These are phyloP conservation scores for Colletotrichum sp. DNA, from an alignment of 2,329 filamentous ascomycete species.

Conservation along the genomic window DNA sequence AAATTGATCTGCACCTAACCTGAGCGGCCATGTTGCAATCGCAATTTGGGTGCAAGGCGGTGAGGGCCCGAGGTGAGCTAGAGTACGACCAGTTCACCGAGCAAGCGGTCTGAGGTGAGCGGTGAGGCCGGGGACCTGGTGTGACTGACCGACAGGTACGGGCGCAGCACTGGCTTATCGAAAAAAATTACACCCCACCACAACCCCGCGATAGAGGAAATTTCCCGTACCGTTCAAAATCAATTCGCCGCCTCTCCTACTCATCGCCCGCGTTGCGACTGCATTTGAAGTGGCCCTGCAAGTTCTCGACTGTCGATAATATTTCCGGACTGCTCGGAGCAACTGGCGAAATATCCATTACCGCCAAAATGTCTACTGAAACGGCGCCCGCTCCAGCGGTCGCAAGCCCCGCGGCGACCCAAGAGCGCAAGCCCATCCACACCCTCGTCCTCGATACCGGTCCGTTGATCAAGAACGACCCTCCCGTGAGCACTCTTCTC, in stretches of 20 bases:
- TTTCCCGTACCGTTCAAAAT: conserved; percentile 19
- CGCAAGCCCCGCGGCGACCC: conserved; percentile 2
- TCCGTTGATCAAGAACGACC: conserved; percentile 92
- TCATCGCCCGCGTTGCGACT: background rate
- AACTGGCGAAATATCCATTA: background rate
- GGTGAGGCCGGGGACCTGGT: background rate
- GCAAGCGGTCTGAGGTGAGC: background rate
- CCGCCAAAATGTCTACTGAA: conserved; percentile 9
- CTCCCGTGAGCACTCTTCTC: conserved; percentile 81
- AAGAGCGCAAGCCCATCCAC: conserved; percentile 70
- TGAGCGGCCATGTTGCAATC: background rate
- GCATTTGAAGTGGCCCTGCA: background rate
- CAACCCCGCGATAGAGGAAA: conserved; percentile 22
- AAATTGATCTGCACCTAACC: background rate
- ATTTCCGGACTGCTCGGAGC: background rate
- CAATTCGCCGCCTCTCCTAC: background rate
- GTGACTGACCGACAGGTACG: background rate
- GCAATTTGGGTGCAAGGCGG: background rate
- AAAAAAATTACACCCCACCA: conserved; percentile 12
- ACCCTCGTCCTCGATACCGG: conserved; percentile 89
- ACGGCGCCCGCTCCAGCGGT: background rate
- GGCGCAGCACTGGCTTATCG: conserved; percentile 3
- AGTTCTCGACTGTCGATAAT: background rate
- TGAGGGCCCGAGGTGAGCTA: background rate
- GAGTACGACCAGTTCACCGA: background rate